Conservation (phyloP, 306 rosid species). For the Cucumis melo region DNA sequence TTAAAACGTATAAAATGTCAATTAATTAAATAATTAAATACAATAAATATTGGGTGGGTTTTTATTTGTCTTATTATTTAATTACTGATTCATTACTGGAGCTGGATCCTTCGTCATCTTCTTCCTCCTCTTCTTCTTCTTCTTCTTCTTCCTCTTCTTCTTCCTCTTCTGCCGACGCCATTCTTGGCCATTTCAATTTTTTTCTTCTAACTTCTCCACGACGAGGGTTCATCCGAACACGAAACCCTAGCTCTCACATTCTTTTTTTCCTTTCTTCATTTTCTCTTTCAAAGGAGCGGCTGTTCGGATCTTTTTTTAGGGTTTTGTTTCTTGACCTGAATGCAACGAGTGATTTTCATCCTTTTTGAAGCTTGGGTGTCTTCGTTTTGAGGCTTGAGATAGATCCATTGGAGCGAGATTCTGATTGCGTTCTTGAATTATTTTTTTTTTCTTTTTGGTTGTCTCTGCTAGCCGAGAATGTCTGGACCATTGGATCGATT, state of each 20-base stretch:
- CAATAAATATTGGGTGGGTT: background rate
- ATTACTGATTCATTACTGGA: background rate
- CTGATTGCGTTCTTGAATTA: conserved; percentile 15
- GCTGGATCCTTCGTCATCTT: conserved; percentile 6
- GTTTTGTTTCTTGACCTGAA: conserved; percentile 18
- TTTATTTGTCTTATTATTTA: background rate
- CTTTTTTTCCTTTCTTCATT: background rate
- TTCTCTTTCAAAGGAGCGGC: background rate
- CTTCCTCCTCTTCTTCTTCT: background rate
- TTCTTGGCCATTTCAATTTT: background rate
- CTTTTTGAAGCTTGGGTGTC: background rate
- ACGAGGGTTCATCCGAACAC: background rate
- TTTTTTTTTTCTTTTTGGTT: background rate
- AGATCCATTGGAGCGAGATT: conserved; percentile 30
- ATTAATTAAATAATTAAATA: background rate
- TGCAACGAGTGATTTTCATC: conserved; percentile 1
- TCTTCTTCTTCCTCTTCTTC: background rate
- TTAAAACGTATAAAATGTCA: background rate
- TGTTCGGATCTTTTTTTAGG: conserved; percentile 8
- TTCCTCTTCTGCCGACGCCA: background rate
- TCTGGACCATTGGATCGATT: conserved; percentile 17
- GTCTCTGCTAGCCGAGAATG: background rate
- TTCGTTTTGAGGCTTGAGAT: conserved; percentile 6
- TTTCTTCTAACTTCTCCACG: background rate
- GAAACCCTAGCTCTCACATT: background rate